phyloP scores from a whole-genome alignment of 371 early-diverging fungal genomes.

The Amoeboradix gromovi region DNA sequence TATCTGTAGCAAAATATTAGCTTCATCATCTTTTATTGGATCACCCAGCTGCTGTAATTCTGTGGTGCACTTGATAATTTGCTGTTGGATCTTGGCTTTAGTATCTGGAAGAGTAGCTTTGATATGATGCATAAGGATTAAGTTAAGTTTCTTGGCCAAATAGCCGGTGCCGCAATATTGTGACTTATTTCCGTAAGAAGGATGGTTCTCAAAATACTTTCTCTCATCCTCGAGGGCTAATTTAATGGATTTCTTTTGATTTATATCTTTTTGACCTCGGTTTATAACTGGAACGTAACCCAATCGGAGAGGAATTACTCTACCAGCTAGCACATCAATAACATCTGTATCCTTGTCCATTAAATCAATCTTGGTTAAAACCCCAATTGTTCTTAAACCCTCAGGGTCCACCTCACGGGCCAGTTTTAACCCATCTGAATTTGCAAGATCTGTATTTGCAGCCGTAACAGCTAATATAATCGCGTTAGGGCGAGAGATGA shows the following conservation, averaged over 20 bases:
- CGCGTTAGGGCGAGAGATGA: constrained; percentile 54
- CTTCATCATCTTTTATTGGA: constrained; percentile 42
- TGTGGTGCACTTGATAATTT: constrained; percentile 42
- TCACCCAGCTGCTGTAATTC: constrained; percentile 70
- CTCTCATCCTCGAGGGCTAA: constrained; percentile 40
- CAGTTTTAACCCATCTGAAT: constrained; percentile 69
- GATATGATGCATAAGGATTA: constrained; percentile 92
- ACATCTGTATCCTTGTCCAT: constrained; percentile 84
- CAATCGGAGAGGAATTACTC: constrained; percentile 44
- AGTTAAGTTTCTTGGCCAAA: constrained; percentile 73
- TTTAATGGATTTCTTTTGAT: constrained; percentile 39
- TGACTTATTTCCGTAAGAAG: constrained; percentile 70
- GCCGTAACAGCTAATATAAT: constrained; percentile 79
- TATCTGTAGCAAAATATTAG: constrained; percentile 60
- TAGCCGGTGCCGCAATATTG: constrained; percentile 94
- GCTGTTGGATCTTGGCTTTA: constrained; percentile 64
- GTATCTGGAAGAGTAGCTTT: constrained; percentile 81
- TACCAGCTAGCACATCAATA: constrained; percentile 48
- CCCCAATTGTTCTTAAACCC: constrained; percentile 53
- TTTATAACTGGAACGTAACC: constrained; percentile 75
- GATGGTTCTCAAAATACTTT: constrained; percentile 49
- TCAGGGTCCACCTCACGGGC: constrained; percentile 72
- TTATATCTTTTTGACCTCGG: constrained; percentile 61
- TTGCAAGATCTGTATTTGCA: constrained; percentile 66
- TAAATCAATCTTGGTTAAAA: constrained; percentile 72